Evolutionary conservation across 768 basidiomycete genomes (phyloP).

Genomic region (Suillus plorans): DNA sequence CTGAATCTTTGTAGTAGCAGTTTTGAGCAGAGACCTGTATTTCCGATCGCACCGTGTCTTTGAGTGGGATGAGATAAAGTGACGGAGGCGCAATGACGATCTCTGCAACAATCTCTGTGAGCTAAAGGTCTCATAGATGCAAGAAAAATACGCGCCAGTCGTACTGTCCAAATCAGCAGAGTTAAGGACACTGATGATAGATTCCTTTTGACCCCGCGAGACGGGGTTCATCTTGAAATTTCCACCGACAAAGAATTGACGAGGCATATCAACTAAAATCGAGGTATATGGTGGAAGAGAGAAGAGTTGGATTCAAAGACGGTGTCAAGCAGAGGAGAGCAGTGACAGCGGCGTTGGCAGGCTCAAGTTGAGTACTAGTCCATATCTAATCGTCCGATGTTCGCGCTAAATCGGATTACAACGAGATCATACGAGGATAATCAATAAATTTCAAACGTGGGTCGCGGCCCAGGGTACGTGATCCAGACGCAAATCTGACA

Average conservation of each 20-base stretch:
- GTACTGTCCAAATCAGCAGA: conserved; percentile 71
- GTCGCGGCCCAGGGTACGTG: not conserved
- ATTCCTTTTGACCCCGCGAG: conserved; percentile 59
- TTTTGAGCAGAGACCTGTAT: conserved; percentile 90
- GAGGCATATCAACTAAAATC: conserved; percentile 49
- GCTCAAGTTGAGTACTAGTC: not conserved
- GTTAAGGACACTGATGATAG: conserved; percentile 73
- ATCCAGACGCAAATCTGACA: not conserved
- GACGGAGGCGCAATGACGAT: conserved; percentile 91
- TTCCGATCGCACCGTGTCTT: conserved; percentile 59
- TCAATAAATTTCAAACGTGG: not conserved
- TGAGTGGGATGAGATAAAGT: conserved; percentile 79
- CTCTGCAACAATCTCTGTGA: conserved; percentile 49
- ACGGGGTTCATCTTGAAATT: conserved; percentile 98
- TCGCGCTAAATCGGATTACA: not conserved
- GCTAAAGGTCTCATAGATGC: conserved; percentile 12
- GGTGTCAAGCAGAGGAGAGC: not conserved
- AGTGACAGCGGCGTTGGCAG: not conserved
- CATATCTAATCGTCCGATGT: conserved; percentile 5
- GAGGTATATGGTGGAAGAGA: not conserved
- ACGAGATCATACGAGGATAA: not conserved
- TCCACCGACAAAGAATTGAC: conserved; percentile 92
- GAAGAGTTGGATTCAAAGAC: not conserved
- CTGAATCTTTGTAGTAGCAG: conserved; percentile 76
- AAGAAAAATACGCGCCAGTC: conserved; percentile 54